Evolutionary conservation across 2,329 filamentous ascomycete genomes (phyloP), one percentile per base, ranked within the genome.

Genomic region (Leptographium galeiforme): DNA sequence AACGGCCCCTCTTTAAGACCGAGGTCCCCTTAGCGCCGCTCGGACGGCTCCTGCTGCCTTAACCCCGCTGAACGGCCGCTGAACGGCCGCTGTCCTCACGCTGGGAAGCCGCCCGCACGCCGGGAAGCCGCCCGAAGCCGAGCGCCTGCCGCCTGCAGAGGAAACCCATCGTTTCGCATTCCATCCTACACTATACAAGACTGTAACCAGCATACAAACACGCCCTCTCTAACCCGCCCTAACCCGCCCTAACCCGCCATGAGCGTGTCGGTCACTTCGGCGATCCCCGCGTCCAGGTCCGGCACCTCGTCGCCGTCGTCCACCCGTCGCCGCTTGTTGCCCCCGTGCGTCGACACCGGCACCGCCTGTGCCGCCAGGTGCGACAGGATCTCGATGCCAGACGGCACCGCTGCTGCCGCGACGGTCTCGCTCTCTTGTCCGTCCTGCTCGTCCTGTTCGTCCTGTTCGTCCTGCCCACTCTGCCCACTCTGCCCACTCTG

Each of bases 231-330:
- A 34, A 34, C 33, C 33, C 6, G 11, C 33, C 33, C 33, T 34
- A 34, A 14, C 14, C 40, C 40, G 53, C 61, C 25, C 41, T 64
- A 68, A 19, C 74, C 72, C 57, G 71, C 70, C 44, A 68, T 66
- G 46, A 81, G 67, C 68, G 79, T 77, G 59, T 77, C 75, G 32
- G 72, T 72, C 38, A 81, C 77, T 48, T 81, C 77, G 57, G 81
- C 77, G 50, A 81, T 77, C 1, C 70, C 76, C 57, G 78, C 75
- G 54, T 78, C 75, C 19, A 80, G 66, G 51, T 79, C 72, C 4
- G 76, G 76, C 54, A 80, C 73, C 39, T 77, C 76, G 13, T 70
- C 70, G 2, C 62, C 65, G n/a, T 70, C 65, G 39, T 78, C 76
- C 7, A 81, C 63, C 48, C 77, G 72, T 34, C 75, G 72, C 55